Evolutionary conservation across 768 basidiomycete genomes (phyloP).

Genomic region (Grammothele lineata): DNA sequence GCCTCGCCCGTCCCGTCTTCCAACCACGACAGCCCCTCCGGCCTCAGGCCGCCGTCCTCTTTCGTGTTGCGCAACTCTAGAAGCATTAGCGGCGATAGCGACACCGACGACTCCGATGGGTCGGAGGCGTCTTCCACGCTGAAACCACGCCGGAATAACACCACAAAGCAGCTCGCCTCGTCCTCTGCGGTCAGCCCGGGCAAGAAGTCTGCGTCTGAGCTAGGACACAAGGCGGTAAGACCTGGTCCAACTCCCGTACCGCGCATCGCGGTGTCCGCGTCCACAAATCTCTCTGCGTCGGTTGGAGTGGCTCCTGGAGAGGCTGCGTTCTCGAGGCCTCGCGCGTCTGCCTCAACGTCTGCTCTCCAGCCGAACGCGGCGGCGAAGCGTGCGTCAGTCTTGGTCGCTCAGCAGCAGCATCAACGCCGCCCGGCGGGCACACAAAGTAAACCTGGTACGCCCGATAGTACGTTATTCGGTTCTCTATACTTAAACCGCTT

Average conservation of each 20-base stretch:
- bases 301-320: too few species aligned
- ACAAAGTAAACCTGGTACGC: background rate
- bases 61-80: slow-evolving; percentile 14
- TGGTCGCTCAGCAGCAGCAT: slow-evolving; percentile 9
- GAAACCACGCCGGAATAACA: slow-evolving; percentile 31
- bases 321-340: slow-evolving; percentile 26
- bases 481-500: background rate
- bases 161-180: slow-evolving; percentile 25
- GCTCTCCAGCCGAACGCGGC: slow-evolving; percentile 50
- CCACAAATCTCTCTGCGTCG: too few species aligned
- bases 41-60: slow-evolving; percentile 20
- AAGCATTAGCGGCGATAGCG: slow-evolving; percentile 12
- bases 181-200: slow-evolving; percentile 7
- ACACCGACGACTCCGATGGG: slow-evolving; percentile 32
- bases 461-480: background rate
- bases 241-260: slow-evolving; percentile 10
- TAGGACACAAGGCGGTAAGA: slow-evolving; percentile 19
- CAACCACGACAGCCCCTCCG: slow-evolving; percentile 16
- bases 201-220: slow-evolving; percentile 22
- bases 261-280: slow-evolving; percentile 15
- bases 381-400: slow-evolving; percentile 44
- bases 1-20: slow-evolving; percentile 55
- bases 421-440: background rate
- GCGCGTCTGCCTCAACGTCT: slow-evolving; percentile 56
- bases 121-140: slow-evolving; percentile 26